These are phyloP conservation scores for Schizosaccharomyces octosporus DNA, from an alignment of 805 yeast genomes.

Conservation along the genomic window DNA sequence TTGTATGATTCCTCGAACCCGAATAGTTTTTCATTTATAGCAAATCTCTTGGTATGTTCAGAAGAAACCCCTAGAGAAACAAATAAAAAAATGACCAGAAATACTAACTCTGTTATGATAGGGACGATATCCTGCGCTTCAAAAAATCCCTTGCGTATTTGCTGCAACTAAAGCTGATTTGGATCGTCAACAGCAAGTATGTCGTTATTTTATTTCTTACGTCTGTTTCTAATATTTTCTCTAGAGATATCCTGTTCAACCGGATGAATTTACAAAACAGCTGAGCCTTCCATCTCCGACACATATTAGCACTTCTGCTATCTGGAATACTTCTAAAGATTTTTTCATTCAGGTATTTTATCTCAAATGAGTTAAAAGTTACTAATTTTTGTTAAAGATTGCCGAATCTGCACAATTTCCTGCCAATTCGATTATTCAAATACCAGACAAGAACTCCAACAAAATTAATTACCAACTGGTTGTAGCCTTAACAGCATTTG, in stretches of 20 bases:
- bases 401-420: conserved; percentile 77
- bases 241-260: conserved; percentile 46
- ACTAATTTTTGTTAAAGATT: conserved; percentile 11
- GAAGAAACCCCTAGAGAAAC: conserved; percentile 7
- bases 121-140: conserved; percentile 24
- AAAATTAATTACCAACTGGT: not conserved
- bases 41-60: conserved; percentile 28
- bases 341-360: conserved; percentile 35
- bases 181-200: conserved; percentile 69
- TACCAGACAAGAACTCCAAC: not conserved
- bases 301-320: conserved; percentile 49
- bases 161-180: conserved; percentile 89
- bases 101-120: not conserved
- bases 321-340: conserved; percentile 65
- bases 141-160: conserved; percentile 55
- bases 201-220: not conserved
- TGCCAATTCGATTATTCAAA: conserved; percentile 31
- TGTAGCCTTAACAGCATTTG: not conserved
- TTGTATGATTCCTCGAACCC: conserved; percentile 91
- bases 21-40: conserved; percentile 65
- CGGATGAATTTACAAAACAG: conserved; percentile 58
- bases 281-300: conserved; percentile 53
- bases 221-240: not conserved
- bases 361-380: too few relatives aligned
- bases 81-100: too few relatives aligned